Percentiles rank a stretch among this genome's conserved stretches.
Evolutionary conservation across 2,329 filamentous ascomycete species (phyloP).

Genomic region (Xylariales sp.): DNA sequence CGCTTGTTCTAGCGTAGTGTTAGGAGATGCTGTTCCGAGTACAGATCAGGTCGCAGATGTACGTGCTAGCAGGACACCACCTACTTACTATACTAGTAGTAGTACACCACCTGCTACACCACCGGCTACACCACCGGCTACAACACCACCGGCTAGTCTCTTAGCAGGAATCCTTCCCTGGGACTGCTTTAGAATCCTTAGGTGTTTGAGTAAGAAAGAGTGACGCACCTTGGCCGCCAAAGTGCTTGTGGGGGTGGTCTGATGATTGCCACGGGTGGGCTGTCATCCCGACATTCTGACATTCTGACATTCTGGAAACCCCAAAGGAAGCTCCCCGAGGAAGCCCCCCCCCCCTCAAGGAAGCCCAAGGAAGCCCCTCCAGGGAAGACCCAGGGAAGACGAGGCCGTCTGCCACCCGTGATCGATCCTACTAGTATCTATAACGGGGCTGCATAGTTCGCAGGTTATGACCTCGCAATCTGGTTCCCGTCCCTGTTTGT

Average conservation of each 20-base stretch:
- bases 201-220: not conserved
- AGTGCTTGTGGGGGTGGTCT: constrained; percentile 9
- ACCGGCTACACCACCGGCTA: too few species aligned
- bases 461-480: constrained; percentile 30
- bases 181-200: not conserved
- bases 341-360: not conserved
- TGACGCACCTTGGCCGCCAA: constrained; percentile 14
- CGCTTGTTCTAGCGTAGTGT: constrained; percentile 30
- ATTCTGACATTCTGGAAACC: constrained; percentile 15
- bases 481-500: not conserved
- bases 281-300: not conserved
- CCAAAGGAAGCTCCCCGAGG: not conserved
- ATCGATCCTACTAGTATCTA: constrained; percentile 1
- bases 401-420: constrained; percentile 10
- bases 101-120: too few species aligned
- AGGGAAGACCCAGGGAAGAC: not conserved
- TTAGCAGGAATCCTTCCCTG: not conserved
- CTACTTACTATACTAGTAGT: too few species aligned
- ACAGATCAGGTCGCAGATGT: constrained; percentile 1
- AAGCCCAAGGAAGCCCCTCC: constrained; percentile 5
- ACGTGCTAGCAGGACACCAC: not conserved
- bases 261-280: constrained; percentile 11
- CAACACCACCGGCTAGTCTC: too few species aligned
- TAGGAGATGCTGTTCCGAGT: constrained; percentile 20
- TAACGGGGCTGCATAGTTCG: constrained; percentile 22